Percentiles rank a stretch among this genome's conserved stretches.
These are phyloP conservation scores for Aspergillus persii DNA, from an alignment of 2,329 filamentous ascomycete species.

Conservation along the genomic window DNA sequence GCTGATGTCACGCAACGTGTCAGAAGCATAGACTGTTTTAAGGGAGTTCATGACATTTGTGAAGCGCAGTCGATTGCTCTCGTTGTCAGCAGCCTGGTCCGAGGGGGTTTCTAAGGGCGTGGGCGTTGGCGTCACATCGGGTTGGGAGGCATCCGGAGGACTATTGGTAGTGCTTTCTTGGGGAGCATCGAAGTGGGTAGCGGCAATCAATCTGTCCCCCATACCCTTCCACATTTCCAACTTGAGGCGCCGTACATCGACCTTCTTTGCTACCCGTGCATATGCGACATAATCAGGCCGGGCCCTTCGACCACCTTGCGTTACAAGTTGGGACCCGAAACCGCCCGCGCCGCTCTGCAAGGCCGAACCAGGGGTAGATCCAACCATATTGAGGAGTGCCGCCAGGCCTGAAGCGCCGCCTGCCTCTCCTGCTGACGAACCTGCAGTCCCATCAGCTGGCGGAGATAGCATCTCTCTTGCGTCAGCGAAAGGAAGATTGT, in stretches of 20 bases:
- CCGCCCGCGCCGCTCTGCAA: conserved; percentile 49
- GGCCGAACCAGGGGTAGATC: conserved; percentile 37
- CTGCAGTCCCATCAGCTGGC: conserved; percentile 32
- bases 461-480: conserved; percentile 50
- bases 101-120: conserved; percentile 26
- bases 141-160: conserved; percentile 21
- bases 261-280: conserved; percentile 64
- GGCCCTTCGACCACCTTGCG: conserved; percentile 56
- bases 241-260: conserved; percentile 63
- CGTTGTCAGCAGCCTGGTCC: conserved; percentile 26
- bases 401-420: conserved; percentile 38
- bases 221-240: conserved; percentile 66
- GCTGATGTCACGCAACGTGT: conserved; percentile 88
- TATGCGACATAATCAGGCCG: conserved; percentile 66
- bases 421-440: conserved; percentile 31
- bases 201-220: conserved; percentile 45
- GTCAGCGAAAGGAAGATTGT: conserved; percentile 49
- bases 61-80: conserved; percentile 67
- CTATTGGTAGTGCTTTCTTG: conserved; percentile 5
- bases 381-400: conserved; percentile 40
- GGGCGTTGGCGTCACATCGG: conserved; percentile 36
- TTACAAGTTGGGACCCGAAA: conserved; percentile 62
- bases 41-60: conserved; percentile 89
- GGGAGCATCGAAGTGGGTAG: conserved; percentile 32
- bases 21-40: conserved; percentile 79